These are phyloP conservation scores for Tremella fuciformis DNA, from an alignment of 768 basidiomycete genomes.

Conservation along the genomic window DNA sequence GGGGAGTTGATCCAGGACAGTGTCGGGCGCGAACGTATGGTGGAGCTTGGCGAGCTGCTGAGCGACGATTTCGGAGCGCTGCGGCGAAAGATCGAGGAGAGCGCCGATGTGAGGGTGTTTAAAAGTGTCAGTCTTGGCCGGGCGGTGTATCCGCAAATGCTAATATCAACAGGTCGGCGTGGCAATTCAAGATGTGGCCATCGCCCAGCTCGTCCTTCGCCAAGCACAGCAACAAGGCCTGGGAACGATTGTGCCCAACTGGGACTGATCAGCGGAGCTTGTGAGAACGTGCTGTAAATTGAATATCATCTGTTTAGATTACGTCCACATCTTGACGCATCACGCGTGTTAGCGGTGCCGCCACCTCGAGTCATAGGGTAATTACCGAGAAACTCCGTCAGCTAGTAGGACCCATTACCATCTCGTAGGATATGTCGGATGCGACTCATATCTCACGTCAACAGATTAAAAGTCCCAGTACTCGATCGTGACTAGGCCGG, in stretches of 20 bases:
- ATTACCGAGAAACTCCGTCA: too few relatives aligned
- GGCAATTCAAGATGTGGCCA: constrained; percentile 81
- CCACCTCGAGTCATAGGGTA: too few relatives aligned
- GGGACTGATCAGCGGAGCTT: constrained; percentile 55
- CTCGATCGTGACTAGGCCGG: too few relatives aligned
- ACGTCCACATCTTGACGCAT: too few relatives aligned
- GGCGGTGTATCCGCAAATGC: not conserved
- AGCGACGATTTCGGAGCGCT: constrained; percentile 10
- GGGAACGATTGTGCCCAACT: constrained; percentile 58
- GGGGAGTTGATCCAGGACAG: constrained; percentile 71
- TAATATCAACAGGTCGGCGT: constrained; percentile 57
- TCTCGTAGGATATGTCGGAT: too few relatives aligned
- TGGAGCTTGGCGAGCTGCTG: constrained; percentile 71
- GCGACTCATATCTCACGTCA: too few relatives aligned
- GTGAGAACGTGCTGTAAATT: too few relatives aligned
- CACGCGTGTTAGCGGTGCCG: too few relatives aligned
- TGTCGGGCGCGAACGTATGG: constrained; percentile 53
- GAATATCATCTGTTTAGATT: too few relatives aligned
- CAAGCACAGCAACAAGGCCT: constrained; percentile 60
- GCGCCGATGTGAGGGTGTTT: constrained; percentile 69
- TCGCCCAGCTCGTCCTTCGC: constrained; percentile 66
- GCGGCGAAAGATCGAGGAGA: constrained; percentile 16
- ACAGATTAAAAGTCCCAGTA: too few relatives aligned
- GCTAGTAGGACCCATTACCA: too few relatives aligned
- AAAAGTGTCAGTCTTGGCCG: constrained; percentile 63